Conservation (phyloP, 2,329 filamentous ascomycete species). For the Fusarium sp. region DNA sequence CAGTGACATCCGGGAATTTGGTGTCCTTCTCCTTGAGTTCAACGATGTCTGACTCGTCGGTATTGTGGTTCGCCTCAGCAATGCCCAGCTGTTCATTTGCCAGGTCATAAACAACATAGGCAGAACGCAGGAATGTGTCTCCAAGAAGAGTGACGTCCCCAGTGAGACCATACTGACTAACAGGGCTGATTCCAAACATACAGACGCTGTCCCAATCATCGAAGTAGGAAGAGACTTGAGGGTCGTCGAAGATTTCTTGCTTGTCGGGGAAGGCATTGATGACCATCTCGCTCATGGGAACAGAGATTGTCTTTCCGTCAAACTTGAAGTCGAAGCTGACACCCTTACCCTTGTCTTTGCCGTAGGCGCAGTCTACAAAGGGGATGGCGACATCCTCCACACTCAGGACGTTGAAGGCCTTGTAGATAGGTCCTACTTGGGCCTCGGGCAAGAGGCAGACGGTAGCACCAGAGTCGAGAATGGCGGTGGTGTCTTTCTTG, state of each 20-base stretch:
- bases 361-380: constrained; percentile 62
- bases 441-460: constrained; percentile 73
- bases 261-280: constrained; percentile 53
- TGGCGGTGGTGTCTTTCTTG: constrained; percentile 68
- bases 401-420: constrained; percentile 62
- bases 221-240: constrained; percentile 44
- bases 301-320: constrained; percentile 57
- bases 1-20: constrained; percentile 55
- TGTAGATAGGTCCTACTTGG: constrained; percentile 62
- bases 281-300: constrained; percentile 64
- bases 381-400: constrained; percentile 54
- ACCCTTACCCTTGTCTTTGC: constrained; percentile 53
- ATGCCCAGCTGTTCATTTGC: constrained; percentile 60
- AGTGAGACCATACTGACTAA: constrained; percentile 47
- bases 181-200: constrained; percentile 64
- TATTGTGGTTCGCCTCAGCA: constrained; percentile 63
- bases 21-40: constrained; percentile 53
- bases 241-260: constrained; percentile 53
- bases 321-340: constrained; percentile 64
- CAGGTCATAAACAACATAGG: constrained; percentile 67
- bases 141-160: constrained; percentile 60
- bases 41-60: constrained; percentile 55
- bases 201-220: constrained; percentile 57
- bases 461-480: constrained; percentile 80
- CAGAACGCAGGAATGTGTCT: constrained; percentile 66